Conservation (phyloP, 306 rosid genomes). For the Hylodesmum podocarpum region DNA sequence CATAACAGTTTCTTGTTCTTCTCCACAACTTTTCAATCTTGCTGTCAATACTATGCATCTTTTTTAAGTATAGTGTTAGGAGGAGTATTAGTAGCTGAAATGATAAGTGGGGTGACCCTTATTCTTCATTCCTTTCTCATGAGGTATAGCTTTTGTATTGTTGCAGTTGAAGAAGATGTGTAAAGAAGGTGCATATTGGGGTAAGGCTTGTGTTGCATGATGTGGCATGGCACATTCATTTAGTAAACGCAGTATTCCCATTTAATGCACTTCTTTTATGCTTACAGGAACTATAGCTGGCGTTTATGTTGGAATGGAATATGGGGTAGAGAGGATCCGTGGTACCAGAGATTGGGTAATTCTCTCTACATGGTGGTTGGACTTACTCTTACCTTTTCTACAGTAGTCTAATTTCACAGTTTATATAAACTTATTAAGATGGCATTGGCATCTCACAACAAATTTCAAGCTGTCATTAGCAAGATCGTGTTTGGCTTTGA, state of each 20-base stretch:
- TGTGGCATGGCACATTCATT: background rate
- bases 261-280: background rate
- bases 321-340: slow-evolving; percentile 71
- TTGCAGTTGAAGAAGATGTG: slow-evolving; percentile 98
- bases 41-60: background rate
- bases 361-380: slow-evolving; percentile 17
- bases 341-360: slow-evolving; percentile 93
- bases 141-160: slow-evolving; percentile 1
- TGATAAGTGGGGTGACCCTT: background rate
- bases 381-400: background rate
- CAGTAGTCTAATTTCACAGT: background rate
- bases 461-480: background rate
- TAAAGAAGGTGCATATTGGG: slow-evolving; percentile 97
- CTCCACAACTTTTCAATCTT: background rate
- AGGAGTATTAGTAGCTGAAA: background rate
- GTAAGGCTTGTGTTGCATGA: slow-evolving; percentile 46
- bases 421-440: background rate
- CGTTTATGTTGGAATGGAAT: slow-evolving; percentile 77
- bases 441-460: background rate
- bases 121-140: slow-evolving; percentile 33
- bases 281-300: slow-evolving; percentile 76
- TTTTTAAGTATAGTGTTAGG: background rate
- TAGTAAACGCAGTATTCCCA: background rate
- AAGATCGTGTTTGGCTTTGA: slow-evolving; percentile 4
- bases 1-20: background rate